These are phyloP conservation scores for Phytophthora tentaculata DNA, from an alignment of 352 stramenopile species.

Conservation along the genomic window DNA sequence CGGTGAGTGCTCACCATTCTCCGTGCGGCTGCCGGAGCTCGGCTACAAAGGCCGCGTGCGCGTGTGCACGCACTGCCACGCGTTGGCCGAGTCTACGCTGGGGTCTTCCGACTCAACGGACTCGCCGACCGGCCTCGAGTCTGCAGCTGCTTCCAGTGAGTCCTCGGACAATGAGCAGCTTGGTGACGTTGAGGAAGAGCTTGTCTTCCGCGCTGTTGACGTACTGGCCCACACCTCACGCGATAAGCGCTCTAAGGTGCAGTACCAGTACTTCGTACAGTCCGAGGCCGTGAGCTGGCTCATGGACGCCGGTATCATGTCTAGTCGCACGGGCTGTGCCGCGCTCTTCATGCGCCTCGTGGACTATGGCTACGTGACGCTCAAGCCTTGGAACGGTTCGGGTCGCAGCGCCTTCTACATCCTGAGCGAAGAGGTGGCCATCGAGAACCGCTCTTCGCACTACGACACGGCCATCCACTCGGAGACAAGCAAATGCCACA, in stretches of 20 bases:
- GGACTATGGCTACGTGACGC: conserved; percentile 69
- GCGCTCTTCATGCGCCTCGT: conserved; percentile 74
- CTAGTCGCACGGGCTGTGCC: conserved; percentile 56
- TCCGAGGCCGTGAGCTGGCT: conserved; percentile 88
- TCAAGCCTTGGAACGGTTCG: conserved; percentile 62
- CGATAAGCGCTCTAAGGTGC: conserved; percentile 75
- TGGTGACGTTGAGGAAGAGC: conserved; percentile 63
- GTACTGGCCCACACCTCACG: conserved; percentile 69
- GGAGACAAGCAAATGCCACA: conserved; percentile 83
- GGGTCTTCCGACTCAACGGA: conserved; percentile 39
- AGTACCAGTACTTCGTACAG: conserved; percentile 88
- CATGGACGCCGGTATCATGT: conserved; percentile 67
- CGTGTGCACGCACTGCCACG: conserved; percentile 76
- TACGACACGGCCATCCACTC: conserved; percentile 74
- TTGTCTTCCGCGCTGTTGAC: conserved; percentile 66
- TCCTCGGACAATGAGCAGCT: conserved; percentile 63
- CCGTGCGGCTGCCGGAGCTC: conserved; percentile 57
- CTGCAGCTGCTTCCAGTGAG: conserved; percentile 40
- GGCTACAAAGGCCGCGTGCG: conserved; percentile 76
- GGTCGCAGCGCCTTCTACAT: conserved; percentile 71
- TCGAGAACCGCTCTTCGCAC: conserved; percentile 63
- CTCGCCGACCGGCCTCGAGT: conserved; percentile 37
- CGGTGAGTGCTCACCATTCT: conserved; percentile 72
- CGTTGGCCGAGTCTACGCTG: conserved; percentile 34
- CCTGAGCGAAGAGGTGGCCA: conserved; percentile 67